Evolutionary conservation across 2,329 filamentous ascomycete species (phyloP).

Genomic region (Saccharata proteae): DNA sequence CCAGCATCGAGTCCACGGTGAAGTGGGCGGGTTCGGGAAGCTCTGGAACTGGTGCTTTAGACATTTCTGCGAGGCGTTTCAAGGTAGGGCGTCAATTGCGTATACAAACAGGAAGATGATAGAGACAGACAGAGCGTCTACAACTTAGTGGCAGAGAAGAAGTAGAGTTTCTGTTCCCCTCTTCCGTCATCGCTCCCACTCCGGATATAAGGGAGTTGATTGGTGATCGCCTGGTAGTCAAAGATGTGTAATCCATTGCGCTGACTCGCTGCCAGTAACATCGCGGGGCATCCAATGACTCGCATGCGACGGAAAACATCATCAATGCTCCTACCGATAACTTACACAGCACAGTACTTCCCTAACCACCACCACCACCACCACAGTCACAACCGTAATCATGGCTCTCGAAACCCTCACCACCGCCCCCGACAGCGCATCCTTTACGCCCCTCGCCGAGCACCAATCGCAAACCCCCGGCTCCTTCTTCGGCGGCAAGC

Average conservation of each 20-base stretch:
- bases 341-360: neutral
- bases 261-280: too few relatives aligned
- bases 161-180: too few relatives aligned
- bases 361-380: too few relatives aligned
- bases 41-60: slow-evolving; percentile 25
- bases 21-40: slow-evolving; percentile 48
- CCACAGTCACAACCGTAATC: neutral
- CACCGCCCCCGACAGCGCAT: slow-evolving; percentile 41
- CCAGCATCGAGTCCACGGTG: slow-evolving; percentile 56
- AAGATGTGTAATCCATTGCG: too few relatives aligned
- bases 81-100: slow-evolving; percentile 9
- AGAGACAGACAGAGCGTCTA: too few relatives aligned
- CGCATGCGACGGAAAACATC: too few relatives aligned
- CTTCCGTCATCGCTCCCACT: too few relatives aligned
- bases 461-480: slow-evolving; percentile 62
- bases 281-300: too few relatives aligned
- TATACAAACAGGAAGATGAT: slow-evolving; percentile 4
- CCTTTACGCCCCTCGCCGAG: slow-evolving; percentile 54
- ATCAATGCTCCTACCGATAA: neutral
- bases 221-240: too few relatives aligned
- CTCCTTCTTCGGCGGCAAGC: slow-evolving; percentile 59
- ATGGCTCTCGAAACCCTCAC: slow-evolving; percentile 41
- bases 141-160: too few relatives aligned
- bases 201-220: too few relatives aligned
- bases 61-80: slow-evolving; percentile 7